Base-by-base conservation (phyloP, 352 stramenopile genomes). In the Globisporangium heterothallicum region DNA sequence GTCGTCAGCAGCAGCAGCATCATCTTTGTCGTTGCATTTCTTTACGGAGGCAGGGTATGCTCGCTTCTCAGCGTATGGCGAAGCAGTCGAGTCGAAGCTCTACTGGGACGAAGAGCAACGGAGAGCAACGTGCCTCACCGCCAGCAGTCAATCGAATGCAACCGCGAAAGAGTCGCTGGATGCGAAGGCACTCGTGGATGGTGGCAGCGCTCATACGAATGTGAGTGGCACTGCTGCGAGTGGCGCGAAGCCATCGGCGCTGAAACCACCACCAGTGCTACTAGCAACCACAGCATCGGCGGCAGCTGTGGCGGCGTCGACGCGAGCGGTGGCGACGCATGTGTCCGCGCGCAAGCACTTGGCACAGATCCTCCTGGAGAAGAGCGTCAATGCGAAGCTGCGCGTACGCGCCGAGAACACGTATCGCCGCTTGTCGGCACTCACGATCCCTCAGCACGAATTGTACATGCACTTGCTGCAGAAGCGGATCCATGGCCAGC, bases 401-500 rank as follows among this genome's bases (percentile, higher is more conserved):
- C 35, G 66, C 26, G 45, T 29, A 26, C 59, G 55, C 14, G 53
- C 40, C 0, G 16, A 57, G 19, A 86, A 88, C 35, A 56, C 59
- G 0, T 52, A 59, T 1, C 72, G 72, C 30, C 61, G 80, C 7
- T 26, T 86, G 0, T 91, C 80, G 3, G 42, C 61, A 2, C 56
- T 91, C 16, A 54, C 72, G 0, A 60, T 88, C 27, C 40, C 35
- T 1, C 54, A 88, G 38, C 80, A 91, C 47, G 59, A 77, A 21
- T 56, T 56, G 34, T 90, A 80, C 54, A 61, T 82, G 36, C 34
- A 44, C 21, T 44, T 90, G 29, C 51, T 74, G 47, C 68, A 64
- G 36, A 86, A 82, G 50, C 46, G 70, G 0, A 61, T 63, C 3
- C 34, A 67, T 4, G 74, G 70, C 2, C 64, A 78, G 49, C 63